These are phyloP conservation scores for Aspergillus sp. DNA, from an alignment of 2,329 filamentous ascomycete genomes.

Conservation along the genomic window DNA sequence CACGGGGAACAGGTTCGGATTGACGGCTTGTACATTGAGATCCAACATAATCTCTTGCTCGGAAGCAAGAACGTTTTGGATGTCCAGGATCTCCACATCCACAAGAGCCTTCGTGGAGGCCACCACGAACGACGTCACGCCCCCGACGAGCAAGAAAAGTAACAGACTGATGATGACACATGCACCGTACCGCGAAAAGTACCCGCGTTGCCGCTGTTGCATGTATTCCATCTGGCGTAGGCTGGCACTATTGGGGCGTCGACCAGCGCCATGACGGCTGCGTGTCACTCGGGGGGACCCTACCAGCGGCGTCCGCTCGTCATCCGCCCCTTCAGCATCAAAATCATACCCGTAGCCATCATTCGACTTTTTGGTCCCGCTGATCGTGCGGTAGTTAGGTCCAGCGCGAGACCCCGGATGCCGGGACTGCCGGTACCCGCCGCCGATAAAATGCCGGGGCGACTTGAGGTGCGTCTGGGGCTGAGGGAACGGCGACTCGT, in stretches of 20 bases:
- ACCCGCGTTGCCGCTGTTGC: constrained; percentile 65
- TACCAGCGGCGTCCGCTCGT: constrained; percentile 84
- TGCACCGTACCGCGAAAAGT: constrained; percentile 75
- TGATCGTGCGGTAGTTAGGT: constrained; percentile 51
- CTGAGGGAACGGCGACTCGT: constrained; percentile 69
- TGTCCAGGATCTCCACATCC: constrained; percentile 74
- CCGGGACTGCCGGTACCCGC: constrained; percentile 63
- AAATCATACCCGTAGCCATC: constrained; percentile 74
- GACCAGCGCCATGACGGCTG: constrained; percentile 51
- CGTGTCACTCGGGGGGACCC: constrained; percentile 61
- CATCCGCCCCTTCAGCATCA: constrained; percentile 79
- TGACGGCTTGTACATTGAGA: constrained; percentile 80
- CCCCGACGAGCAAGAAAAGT: constrained; percentile 78
- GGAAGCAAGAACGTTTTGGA: constrained; percentile 87
- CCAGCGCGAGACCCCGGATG: constrained; percentile 69
- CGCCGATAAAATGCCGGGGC: constrained; percentile 53
- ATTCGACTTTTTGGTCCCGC: constrained; percentile 57
- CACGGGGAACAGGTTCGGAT: constrained; percentile 89
- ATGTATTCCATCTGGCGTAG: constrained; percentile 74
- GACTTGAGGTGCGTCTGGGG: constrained; percentile 68
- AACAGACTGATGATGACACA: constrained; percentile 83
- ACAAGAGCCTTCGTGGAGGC: constrained; percentile 85
- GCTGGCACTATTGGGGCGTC: constrained; percentile 58
- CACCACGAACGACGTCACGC: constrained; percentile 84
- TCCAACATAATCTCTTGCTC: constrained; percentile 96